A percentile compares a stretch with the other conserved stretches of the same genome.
Conservation (phyloP, 2,329 filamentous ascomycete genomes). For the Aspergillus sp. region DNA sequence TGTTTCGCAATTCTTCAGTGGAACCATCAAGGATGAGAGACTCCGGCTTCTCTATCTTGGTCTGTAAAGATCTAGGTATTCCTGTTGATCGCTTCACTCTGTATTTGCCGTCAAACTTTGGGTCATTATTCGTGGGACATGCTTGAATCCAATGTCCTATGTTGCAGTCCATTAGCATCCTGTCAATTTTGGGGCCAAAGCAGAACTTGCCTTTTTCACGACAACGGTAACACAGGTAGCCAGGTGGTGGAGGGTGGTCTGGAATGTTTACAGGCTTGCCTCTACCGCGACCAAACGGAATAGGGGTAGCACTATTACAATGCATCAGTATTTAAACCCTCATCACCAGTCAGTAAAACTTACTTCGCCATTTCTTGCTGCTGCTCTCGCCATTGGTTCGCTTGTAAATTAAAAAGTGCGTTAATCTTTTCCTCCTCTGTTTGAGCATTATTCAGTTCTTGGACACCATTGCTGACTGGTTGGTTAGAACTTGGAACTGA, state of each 20-base stretch:
- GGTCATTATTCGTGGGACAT: constrained; percentile 97
- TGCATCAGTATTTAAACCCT: constrained; percentile 28
- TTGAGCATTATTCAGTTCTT: constrained; percentile 72
- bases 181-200: no score
- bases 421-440: constrained; percentile 93
- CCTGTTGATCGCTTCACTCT: constrained; percentile 95
- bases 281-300: constrained; percentile 41
- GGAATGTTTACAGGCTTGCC: constrained; percentile 66
- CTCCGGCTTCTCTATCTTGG: constrained; percentile 89
- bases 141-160: constrained; percentile 94
- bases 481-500: constrained; percentile 33
- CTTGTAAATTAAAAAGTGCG: constrained; percentile 87
- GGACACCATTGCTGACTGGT: constrained; percentile 55
- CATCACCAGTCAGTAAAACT: constrained; percentile 21
- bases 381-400: constrained; percentile 88
- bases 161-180: constrained; percentile 18
- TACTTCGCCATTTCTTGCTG: constrained; percentile 90
- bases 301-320: constrained; percentile 43
- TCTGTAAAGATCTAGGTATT: constrained; percentile 91
- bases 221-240: constrained; percentile 95
- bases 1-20: constrained; percentile 76
- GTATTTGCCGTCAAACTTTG: constrained; percentile 89
- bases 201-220: constrained; percentile 71
- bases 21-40: constrained; percentile 71
- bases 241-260: constrained; percentile 87